Percentiles rank a stretch among this genome's conserved stretches.
Evolutionary conservation across 768 basidiomycete genomes (phyloP).

Genomic region (Mycena belliarum): DNA sequence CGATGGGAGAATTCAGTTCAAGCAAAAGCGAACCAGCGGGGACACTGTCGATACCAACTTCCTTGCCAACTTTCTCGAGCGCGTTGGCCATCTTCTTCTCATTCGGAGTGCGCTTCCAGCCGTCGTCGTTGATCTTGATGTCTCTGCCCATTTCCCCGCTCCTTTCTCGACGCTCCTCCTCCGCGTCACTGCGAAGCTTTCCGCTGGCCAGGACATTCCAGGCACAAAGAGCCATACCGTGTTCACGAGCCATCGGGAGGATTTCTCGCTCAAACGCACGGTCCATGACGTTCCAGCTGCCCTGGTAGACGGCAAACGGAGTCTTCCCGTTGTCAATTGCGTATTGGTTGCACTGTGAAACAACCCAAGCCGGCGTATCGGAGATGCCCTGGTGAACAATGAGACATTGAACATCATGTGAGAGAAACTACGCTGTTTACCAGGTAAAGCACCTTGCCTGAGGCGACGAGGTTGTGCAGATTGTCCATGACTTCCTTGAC

Average conservation of each 20-base stretch:
- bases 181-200: conserved; percentile 30
- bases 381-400: conserved; percentile 29
- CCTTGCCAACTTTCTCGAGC: conserved; percentile 39
- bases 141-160: conserved; percentile 34
- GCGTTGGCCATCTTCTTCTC: conserved; percentile 35
- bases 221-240: conserved; percentile 38
- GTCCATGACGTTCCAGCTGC: conserved; percentile 34
- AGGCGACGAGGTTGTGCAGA: conserved; percentile 44
- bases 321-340: conserved; percentile 41
- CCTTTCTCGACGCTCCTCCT: conserved; percentile 29
- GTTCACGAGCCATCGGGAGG: conserved; percentile 36
- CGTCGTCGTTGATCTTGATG: conserved; percentile 31
- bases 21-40: conserved; percentile 24
- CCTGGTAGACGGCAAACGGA: conserved; percentile 51
- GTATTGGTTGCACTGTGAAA: conserved; percentile 42
- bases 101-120: conserved; percentile 21
- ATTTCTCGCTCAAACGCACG: conserved; percentile 50
- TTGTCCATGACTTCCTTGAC: conserved; percentile 51
- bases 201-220: conserved; percentile 37
- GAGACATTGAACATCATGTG: background rate
- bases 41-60: conserved; percentile 39
- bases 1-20: background rate
- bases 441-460: conserved; percentile 46
- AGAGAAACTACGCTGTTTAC: conserved; percentile 2
- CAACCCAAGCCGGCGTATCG: conserved; percentile 41